Evolutionary conservation across 176 grass and related monocot species (phyloP).

Genomic region (Eremochloa ophiuroides): DNA sequence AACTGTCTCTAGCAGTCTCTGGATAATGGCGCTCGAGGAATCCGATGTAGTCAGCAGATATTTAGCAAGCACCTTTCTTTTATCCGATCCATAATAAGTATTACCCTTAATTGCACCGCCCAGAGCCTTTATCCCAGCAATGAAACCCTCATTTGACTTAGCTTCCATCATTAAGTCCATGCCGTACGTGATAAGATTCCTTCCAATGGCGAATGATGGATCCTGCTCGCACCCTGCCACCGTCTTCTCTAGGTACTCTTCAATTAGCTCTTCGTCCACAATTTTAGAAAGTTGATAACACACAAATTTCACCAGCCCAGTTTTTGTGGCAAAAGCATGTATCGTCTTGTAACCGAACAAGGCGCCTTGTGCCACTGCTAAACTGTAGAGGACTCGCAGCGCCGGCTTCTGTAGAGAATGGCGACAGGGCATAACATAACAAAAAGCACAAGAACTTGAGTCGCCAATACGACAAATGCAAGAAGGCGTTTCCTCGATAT

Average conservation of each 20-base stretch:
- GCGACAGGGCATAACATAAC: not conserved
- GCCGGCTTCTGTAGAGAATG: not conserved
- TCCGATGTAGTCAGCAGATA: not conserved
- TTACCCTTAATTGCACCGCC: too few species aligned
- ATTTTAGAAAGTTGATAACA: accelerated
- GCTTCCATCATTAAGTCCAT: not conserved
- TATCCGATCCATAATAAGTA: accelerated
- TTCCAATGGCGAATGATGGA: not conserved
- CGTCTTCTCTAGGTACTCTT: not conserved
- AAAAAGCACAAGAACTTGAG: not conserved
- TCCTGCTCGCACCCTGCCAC: not conserved
- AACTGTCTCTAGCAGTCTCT: not conserved
- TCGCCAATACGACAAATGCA: too few species aligned
- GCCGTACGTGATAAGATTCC: not conserved
- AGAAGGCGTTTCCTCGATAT: not conserved
- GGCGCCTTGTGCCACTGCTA: not conserved
- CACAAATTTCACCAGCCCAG: not conserved
- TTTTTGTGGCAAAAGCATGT: not conserved
- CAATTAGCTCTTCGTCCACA: not conserved
- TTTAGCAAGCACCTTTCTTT: not conserved
- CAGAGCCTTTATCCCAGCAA: not conserved
- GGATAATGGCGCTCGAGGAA: not conserved
- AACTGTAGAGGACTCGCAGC: not conserved
- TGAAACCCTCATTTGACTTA: not conserved
- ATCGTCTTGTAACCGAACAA: not conserved